Percentiles rank a stretch among this genome's conserved stretches.
phyloP scores from a whole-genome alignment of 192 early-diverging fungal genomes.

The Cladochytrium replicatum region DNA sequence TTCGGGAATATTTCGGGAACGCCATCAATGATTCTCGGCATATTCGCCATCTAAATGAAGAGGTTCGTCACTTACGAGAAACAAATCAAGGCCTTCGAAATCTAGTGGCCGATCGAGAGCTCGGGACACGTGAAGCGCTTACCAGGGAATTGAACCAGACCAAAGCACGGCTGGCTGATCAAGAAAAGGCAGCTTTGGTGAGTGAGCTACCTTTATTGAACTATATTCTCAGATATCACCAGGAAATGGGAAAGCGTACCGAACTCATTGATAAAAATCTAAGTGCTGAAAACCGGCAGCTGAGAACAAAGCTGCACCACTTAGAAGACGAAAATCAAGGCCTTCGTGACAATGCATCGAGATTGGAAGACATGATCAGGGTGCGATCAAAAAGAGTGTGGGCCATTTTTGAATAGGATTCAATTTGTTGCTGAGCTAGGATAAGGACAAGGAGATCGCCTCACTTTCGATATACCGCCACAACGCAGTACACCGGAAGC shows the following conservation, averaged over 20 bases:
- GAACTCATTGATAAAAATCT: slow-evolving; percentile 42
- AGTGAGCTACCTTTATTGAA: no score
- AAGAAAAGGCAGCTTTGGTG: slow-evolving; percentile 18
- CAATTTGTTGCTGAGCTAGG: slow-evolving; percentile 19
- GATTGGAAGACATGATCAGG: slow-evolving; percentile 27
- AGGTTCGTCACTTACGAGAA: slow-evolving; percentile 27
- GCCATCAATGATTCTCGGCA: slow-evolving; percentile 28
- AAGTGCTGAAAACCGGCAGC: slow-evolving; percentile 31
- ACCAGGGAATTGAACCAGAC: slow-evolving; percentile 16
- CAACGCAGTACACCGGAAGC: slow-evolving; percentile 47
- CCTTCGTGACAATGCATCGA: slow-evolving; percentile 22
- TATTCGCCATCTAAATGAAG: slow-evolving; percentile 34
- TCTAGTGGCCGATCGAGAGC: slow-evolving; percentile 21
- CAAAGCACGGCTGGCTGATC: slow-evolving; percentile 4
- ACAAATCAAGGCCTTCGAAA: slow-evolving; percentile 22
- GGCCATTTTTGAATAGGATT: neutral
- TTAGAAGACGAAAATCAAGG: slow-evolving; percentile 32
- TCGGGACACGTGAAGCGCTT: slow-evolving; percentile 25
- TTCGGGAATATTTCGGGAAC: slow-evolving; percentile 37
- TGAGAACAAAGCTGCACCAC: slow-evolving; percentile 33
- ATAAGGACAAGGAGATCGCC: slow-evolving; percentile 47
- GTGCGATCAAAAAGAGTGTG: slow-evolving; percentile 6
- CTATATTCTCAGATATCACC: neutral
- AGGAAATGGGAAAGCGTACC: slow-evolving; percentile 30
- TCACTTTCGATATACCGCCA: slow-evolving; percentile 50